Conservation (phyloP, 495 filamentous ascomycete species). For the Durotheca rogersii region DNA sequence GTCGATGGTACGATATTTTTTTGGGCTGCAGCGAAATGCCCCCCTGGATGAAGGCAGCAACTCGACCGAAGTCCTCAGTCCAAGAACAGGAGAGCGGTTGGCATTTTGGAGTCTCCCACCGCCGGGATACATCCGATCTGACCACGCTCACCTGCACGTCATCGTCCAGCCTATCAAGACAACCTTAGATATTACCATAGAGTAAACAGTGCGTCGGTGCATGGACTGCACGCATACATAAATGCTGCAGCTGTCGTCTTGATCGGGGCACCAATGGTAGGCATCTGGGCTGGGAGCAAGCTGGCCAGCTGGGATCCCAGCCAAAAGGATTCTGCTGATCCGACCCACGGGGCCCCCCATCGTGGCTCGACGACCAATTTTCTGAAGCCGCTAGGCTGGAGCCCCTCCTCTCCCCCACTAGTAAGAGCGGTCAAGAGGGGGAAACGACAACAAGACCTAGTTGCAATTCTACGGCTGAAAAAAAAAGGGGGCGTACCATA, state of each 20-base stretch:
- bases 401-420: too few relatives aligned
- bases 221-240: slow-evolving; percentile 1
- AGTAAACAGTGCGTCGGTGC: slow-evolving; percentile 14
- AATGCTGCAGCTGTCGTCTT: slow-evolving; percentile 12
- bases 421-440: too few relatives aligned
- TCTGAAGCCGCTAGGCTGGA: slow-evolving; percentile 12
- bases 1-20: slow-evolving; percentile 27
- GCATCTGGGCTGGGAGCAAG: slow-evolving; percentile 5
- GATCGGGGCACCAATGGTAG: slow-evolving; percentile 9
- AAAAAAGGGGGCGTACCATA: slow-evolving; percentile 21
- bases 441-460: too few relatives aligned
- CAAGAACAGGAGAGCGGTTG: too few relatives aligned
- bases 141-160: slow-evolving; percentile 29
- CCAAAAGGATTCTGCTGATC: slow-evolving; percentile 11
- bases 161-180: slow-evolving; percentile 21
- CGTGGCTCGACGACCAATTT: slow-evolving; percentile 15
- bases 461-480: slow-evolving; percentile 21
- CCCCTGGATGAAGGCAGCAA: slow-evolving; percentile 15
- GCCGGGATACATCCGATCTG: slow-evolving; percentile 32
- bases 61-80: neutral
- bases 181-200: slow-evolving; percentile 23
- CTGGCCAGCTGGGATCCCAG: slow-evolving; percentile 2
- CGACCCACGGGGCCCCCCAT: slow-evolving; percentile 13
- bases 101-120: slow-evolving; percentile 21
- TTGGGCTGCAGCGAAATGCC: slow-evolving; percentile 15